phyloP scores from a whole-genome alignment of 164 flowering plant genomes.

The Santalum album region DNA sequence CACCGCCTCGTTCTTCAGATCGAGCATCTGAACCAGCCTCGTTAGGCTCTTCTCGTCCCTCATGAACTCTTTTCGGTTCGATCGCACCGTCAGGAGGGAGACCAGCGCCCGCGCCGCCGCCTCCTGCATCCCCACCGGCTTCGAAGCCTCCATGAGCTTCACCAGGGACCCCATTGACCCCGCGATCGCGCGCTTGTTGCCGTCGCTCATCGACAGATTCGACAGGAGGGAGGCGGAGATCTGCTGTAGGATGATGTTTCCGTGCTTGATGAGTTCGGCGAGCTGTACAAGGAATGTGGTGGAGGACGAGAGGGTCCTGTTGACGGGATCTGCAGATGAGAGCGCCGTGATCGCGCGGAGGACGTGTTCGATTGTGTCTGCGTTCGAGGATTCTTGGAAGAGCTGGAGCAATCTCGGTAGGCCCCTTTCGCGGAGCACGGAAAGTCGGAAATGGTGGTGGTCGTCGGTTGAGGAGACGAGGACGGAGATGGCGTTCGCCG shows the following conservation, averaged over 20 bases:
- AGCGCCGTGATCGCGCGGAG: constrained; percentile 45
- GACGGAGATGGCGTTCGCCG: constrained; percentile 40
- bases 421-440: constrained; percentile 40
- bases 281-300: constrained; percentile 36
- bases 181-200: constrained; percentile 39
- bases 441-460: constrained; percentile 23
- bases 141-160: constrained; percentile 58
- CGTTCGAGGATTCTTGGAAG: constrained; percentile 34
- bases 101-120: constrained; percentile 41
- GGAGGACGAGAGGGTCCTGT: constrained; percentile 34
- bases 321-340: constrained; percentile 23
- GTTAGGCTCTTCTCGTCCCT: constrained; percentile 66
- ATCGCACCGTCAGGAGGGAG: constrained; percentile 38
- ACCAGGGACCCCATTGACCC: constrained; percentile 52
- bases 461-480: constrained; percentile 46
- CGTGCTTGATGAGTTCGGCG: constrained; percentile 46
- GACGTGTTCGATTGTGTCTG: constrained; percentile 41
- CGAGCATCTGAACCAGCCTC: constrained; percentile 56
- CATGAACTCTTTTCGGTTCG: constrained; percentile 60
- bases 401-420: constrained; percentile 41
- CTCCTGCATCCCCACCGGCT: constrained; percentile 60
- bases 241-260: constrained; percentile 36
- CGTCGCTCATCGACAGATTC: constrained; percentile 39
- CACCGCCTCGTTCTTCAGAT: constrained; percentile 44
- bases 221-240: constrained; percentile 37